These are phyloP conservation scores for Colletotrichum caudatum DNA, from an alignment of 2,329 filamentous ascomycete genomes.

Conservation along the genomic window DNA sequence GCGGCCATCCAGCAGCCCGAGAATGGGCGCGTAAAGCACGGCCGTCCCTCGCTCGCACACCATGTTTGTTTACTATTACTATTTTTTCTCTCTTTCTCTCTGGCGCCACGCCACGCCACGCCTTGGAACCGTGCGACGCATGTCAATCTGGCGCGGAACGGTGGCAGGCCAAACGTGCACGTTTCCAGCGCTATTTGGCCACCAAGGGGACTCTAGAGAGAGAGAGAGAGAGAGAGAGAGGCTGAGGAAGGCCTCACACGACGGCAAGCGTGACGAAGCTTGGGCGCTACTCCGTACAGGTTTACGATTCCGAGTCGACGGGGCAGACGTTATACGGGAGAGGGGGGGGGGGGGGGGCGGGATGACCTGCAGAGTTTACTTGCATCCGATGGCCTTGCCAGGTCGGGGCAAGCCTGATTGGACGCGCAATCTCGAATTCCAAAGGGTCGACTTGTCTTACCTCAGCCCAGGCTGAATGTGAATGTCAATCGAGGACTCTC, in stretches of 20 bases:
- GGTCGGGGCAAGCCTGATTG: neutral
- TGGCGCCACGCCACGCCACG: neutral
- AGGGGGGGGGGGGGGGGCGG: too few relatives aligned
- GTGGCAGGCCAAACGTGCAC: neutral
- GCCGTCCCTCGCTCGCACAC: neutral
- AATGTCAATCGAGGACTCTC: neutral
- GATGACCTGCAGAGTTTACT: slow-evolving; percentile 7
- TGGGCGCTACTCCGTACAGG: neutral
- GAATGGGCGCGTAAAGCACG: slow-evolving; percentile 2
- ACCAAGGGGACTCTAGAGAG: neutral
- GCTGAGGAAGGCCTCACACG: neutral
- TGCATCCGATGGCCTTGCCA: neutral
- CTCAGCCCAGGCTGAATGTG: neutral
- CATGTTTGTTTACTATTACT: slow-evolving; percentile 4
- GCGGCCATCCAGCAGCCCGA: neutral
- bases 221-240: neutral
- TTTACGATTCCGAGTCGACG: neutral
- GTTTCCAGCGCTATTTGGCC: neutral
- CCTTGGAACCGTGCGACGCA: neutral
- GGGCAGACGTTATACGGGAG: neutral
- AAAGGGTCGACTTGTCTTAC: slow-evolving; percentile 5
- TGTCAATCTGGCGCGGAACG: slow-evolving; percentile 3
- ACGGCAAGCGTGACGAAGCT: neutral
- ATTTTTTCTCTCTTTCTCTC: too few relatives aligned
- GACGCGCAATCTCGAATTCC: neutral